Evolutionary conservation across 495 filamentous ascomycete species (phyloP).

Genomic region (Aspergillus bertholletiae): DNA sequence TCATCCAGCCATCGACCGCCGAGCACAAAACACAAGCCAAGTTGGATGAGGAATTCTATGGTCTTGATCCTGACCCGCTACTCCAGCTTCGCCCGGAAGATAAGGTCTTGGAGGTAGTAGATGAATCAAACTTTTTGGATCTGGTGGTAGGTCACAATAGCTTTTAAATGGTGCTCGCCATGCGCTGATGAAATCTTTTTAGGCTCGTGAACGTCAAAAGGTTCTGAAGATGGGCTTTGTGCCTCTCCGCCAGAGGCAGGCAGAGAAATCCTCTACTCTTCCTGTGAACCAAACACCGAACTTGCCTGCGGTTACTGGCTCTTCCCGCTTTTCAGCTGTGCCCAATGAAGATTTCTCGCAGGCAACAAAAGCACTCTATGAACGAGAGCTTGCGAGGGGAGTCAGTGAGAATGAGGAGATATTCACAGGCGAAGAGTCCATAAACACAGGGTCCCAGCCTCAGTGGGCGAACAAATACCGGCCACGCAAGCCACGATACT

Average conservation of each 20-base stretch:
- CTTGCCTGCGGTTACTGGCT: slow-evolving; percentile 38
- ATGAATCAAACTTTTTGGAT: slow-evolving; percentile 60
- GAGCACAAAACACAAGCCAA: slow-evolving; percentile 7
- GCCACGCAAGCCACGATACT: slow-evolving; percentile 91
- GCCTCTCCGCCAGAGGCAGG: slow-evolving; percentile 52
- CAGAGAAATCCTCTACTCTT: slow-evolving; percentile 44
- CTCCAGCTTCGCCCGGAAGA: slow-evolving; percentile 67
- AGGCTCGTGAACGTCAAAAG: slow-evolving; percentile 59
- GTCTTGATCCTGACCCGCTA: slow-evolving; percentile 67
- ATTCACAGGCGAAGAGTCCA: slow-evolving; percentile 84
- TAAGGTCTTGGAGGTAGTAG: slow-evolving; percentile 57
- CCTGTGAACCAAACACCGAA: slow-evolving; percentile 28
- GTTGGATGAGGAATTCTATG: slow-evolving; percentile 24
- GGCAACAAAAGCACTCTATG: slow-evolving; percentile 86
- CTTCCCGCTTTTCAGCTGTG: slow-evolving; percentile 69
- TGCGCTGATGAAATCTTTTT: slow-evolving; percentile 7
- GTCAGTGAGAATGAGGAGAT: slow-evolving; percentile 95
- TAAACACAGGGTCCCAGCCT: slow-evolving; percentile 60
- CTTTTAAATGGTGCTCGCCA: not conserved
- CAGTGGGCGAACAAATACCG: slow-evolving; percentile 89
- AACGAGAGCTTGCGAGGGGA: slow-evolving; percentile 88
- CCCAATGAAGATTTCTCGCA: slow-evolving; percentile 86
- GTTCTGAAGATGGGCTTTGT: slow-evolving; percentile 68
- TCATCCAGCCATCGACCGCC: slow-evolving; percentile 3
- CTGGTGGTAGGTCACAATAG: slow-evolving; percentile 44